Conservation (phyloP, 179 eudicot species). For the Amaranthus tricolor region DNA sequence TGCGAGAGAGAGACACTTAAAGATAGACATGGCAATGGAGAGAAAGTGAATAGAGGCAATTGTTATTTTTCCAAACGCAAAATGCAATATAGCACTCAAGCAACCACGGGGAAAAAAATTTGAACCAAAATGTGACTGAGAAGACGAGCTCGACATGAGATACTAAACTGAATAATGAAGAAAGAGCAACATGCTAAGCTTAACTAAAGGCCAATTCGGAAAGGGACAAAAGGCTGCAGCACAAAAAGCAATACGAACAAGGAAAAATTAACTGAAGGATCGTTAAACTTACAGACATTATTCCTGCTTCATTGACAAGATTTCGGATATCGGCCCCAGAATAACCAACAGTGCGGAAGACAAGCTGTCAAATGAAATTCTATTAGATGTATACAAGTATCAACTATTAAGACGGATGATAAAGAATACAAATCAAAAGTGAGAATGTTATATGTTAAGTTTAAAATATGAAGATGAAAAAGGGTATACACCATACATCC, state of each 20-base stretch:
- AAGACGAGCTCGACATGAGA: not conserved
- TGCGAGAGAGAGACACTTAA: not conserved
- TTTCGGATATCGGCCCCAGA: conserved; percentile 95
- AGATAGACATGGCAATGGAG: not conserved
- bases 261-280: conserved; percentile 9
- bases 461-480: not conserved
- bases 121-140: not conserved
- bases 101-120: not conserved
- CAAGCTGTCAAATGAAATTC: conserved; percentile 53
- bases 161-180: not conserved
- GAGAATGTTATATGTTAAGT: not conserved
- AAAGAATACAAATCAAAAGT: too few species aligned
- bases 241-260: conserved; percentile 9
- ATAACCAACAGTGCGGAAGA: conserved; percentile 90
- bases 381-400: conserved; percentile 11
- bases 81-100: not conserved
- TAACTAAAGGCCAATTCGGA: not conserved
- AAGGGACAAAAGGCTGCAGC: not conserved
- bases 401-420: not conserved
- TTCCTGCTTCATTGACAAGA: conserved; percentile 92
- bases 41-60: not conserved
- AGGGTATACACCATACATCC: not conserved
- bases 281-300: conserved; percentile 81
- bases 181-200: not conserved
- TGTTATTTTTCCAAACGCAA: not conserved